Conservation (phyloP, 129 eudicot genomes). For the Mikania micrantha region DNA sequence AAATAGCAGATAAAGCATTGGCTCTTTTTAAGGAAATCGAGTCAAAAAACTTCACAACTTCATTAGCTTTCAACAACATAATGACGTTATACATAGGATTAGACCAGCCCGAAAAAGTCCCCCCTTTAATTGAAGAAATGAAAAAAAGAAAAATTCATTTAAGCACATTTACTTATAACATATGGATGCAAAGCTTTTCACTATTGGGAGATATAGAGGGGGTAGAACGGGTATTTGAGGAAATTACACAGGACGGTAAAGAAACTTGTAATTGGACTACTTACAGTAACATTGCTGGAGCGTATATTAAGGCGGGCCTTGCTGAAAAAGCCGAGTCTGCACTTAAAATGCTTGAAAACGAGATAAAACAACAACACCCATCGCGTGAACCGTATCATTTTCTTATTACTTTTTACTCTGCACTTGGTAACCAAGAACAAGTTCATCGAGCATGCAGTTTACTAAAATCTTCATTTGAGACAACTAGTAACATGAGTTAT, state of each 20-base stretch:
- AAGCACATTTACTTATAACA: constrained; percentile 32
- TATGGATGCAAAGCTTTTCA: constrained; percentile 61
- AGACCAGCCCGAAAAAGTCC: constrained; percentile 60
- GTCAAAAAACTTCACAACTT: constrained; percentile 28
- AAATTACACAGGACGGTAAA: constrained; percentile 28
- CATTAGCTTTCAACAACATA: constrained; percentile 48
- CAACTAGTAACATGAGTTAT: constrained; percentile 36
- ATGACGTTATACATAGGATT: constrained; percentile 54
- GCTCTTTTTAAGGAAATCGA: constrained; percentile 55
- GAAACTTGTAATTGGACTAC: constrained; percentile 56
- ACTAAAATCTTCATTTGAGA: constrained; percentile 42
- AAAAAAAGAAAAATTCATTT: constrained; percentile 42
- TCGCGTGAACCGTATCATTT: constrained; percentile 46
- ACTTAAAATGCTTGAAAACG: constrained; percentile 46
- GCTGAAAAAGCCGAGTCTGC: constrained; percentile 57
- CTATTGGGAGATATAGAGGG: constrained; percentile 56
- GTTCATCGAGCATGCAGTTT: constrained; percentile 52
- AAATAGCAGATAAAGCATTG: constrained; percentile 51
- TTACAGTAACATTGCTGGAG: constrained; percentile 54
- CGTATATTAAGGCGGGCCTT: constrained; percentile 49
- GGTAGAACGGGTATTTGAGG: constrained; percentile 63
- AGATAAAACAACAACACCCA: constrained; percentile 20
- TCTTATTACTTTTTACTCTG: constrained; percentile 52
- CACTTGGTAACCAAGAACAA: constrained; percentile 33
- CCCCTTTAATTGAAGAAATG: constrained; percentile 57